These are phyloP conservation scores for Albugo laibachii DNA, from an alignment of 352 stramenopile genomes.

Conservation along the genomic window DNA sequence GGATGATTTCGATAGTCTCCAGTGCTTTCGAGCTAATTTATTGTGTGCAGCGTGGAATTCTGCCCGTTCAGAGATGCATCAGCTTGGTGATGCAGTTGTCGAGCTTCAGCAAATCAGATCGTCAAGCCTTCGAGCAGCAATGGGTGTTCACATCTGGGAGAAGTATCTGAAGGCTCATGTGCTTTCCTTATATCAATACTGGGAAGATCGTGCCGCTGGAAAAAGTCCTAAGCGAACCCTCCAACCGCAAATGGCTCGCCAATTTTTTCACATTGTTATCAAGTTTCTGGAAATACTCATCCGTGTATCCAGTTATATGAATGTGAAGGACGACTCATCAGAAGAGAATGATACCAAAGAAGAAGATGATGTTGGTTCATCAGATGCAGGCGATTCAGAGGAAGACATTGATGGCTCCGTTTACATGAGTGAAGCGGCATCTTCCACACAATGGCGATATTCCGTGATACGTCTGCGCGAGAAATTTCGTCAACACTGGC, in stretches of 20 bases:
- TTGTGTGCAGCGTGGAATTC: conserved; percentile 64
- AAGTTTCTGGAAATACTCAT: conserved; percentile 25
- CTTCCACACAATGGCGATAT: conserved; percentile 16
- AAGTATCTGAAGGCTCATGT: conserved; percentile 65
- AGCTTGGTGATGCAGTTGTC: conserved; percentile 47
- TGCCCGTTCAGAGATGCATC: conserved; percentile 66
- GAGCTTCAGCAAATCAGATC: conserved; percentile 30
- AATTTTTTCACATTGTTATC: conserved; percentile 65
- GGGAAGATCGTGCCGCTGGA: conserved; percentile 51
- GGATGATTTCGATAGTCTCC: conserved; percentile 25
- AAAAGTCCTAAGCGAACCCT: conserved; percentile 44
- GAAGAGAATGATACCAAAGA: conserved; percentile 11
- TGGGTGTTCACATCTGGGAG: conserved; percentile 62
- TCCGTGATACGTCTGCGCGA: conserved; percentile 23
- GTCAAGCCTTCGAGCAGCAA: conserved; percentile 23
- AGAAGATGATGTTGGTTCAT: conserved; percentile 2
- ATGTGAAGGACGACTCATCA: conserved; percentile 8
- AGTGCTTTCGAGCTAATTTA: conserved; percentile 39
- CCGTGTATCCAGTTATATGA: conserved; percentile 4
- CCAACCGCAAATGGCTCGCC: conserved; percentile 46
- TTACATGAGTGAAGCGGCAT: conserved; percentile 18
- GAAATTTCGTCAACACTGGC: conserved; percentile 29
- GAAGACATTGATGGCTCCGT: conserved; percentile 9
- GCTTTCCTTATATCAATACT: conserved; percentile 61
- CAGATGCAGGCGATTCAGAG: background rate